A percentile compares a stretch with the other conserved stretches of the same genome.
phyloP scores from a whole-genome alignment of 2,329 filamentous ascomycete species.

The Davidsoniella eucalypti region DNA sequence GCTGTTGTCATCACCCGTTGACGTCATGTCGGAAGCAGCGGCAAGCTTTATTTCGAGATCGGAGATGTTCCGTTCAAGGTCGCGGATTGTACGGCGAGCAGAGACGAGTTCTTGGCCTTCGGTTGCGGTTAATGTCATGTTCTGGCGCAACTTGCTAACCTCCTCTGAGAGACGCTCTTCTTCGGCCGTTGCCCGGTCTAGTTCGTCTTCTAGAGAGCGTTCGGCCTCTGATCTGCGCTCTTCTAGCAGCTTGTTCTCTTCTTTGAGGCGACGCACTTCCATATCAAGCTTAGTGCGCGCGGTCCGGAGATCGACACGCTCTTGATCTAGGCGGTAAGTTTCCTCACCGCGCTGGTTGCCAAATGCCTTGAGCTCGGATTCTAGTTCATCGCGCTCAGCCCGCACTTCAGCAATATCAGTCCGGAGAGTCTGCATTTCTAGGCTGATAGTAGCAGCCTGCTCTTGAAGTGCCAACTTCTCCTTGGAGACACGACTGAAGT shows the following conservation, averaged over 20 bases:
- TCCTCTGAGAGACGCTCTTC: slow-evolving; percentile 44
- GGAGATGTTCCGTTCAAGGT: slow-evolving; percentile 45
- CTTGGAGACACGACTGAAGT: slow-evolving; percentile 36
- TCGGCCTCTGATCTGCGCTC: slow-evolving; percentile 44
- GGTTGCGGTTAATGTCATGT: slow-evolving; percentile 28
- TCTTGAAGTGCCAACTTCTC: slow-evolving; percentile 51
- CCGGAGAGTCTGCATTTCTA: slow-evolving; percentile 43
- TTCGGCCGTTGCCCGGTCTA: slow-evolving; percentile 48
- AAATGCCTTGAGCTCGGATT: slow-evolving; percentile 23
- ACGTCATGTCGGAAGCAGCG: slow-evolving; percentile 18
- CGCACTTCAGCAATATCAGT: slow-evolving; percentile 40
- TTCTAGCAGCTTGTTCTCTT: slow-evolving; percentile 42
- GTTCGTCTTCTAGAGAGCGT: slow-evolving; percentile 46
- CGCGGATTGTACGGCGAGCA: slow-evolving; percentile 45
- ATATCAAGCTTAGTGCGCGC: slow-evolving; percentile 51
- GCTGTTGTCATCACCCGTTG: slow-evolving; percentile 26
- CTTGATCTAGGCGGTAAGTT: slow-evolving; percentile 46
- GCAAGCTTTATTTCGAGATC: slow-evolving; percentile 33
- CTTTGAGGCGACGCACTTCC: slow-evolving; percentile 46
- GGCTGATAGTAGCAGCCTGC: slow-evolving; percentile 39
- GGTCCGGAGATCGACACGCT: slow-evolving; percentile 51
- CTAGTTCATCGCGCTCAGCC: slow-evolving; percentile 50
- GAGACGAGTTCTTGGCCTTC: slow-evolving; percentile 39
- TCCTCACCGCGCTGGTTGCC: slow-evolving; percentile 33
- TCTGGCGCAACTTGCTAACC: slow-evolving; percentile 32